Conservation (phyloP, 306 rosid genomes). For the Oemleria cerasiformis region DNA sequence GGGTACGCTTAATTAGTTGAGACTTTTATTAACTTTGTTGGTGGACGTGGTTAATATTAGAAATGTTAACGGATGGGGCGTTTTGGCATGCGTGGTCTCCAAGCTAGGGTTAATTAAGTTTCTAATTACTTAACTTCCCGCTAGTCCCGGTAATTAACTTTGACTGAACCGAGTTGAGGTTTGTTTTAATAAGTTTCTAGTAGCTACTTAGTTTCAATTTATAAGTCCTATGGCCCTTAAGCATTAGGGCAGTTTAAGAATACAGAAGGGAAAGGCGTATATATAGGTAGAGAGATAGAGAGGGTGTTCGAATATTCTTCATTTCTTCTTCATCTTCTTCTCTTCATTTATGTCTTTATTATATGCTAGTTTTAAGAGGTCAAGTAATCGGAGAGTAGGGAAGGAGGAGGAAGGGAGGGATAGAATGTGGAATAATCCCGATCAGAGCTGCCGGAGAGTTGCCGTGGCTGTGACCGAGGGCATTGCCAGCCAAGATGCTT, state of each 20-base stretch:
- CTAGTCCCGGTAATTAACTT: not conserved
- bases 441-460: conserved; percentile 43
- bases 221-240: not conserved
- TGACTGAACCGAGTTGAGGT: not conserved
- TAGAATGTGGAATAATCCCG: conserved; percentile 39
- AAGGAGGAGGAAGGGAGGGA: not conserved
- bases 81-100: not conserved
- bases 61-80: not conserved
- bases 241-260: not conserved
- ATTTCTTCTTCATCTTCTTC: too few relatives aligned
- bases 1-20: too few relatives aligned
- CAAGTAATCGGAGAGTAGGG: too few relatives aligned
- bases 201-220: not conserved
- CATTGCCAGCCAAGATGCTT: conserved; percentile 69
- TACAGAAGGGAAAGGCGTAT: not conserved
- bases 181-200: not conserved
- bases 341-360: too few relatives aligned
- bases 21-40: too few relatives aligned
- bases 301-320: not conserved
- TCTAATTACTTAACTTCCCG: too few relatives aligned
- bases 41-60: not conserved
- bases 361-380: too few relatives aligned
- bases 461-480: conserved; percentile 79
- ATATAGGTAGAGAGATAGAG: not conserved
- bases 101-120: not conserved